These are phyloP conservation scores for Lupinus albus DNA, from an alignment of 306 rosid species.

Conservation along the genomic window DNA sequence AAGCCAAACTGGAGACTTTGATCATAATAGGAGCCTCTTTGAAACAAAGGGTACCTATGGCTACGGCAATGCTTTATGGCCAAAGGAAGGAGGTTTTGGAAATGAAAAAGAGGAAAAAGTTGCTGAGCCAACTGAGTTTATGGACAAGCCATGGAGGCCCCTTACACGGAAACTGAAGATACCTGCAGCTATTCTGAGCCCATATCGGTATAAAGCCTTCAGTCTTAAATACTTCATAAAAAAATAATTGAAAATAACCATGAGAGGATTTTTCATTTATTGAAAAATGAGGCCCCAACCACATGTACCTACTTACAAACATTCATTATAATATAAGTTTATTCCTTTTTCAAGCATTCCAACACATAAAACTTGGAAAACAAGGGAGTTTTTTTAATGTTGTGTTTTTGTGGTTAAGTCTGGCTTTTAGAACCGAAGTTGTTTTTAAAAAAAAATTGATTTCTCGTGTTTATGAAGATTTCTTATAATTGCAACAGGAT, in stretches of 20 bases:
- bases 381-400: background rate
- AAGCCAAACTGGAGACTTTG: conserved; percentile 91
- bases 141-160: conserved; percentile 86
- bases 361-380: background rate
- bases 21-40: conserved; percentile 87
- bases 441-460: background rate
- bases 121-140: conserved; percentile 68
- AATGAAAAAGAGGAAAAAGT: conserved; percentile 61
- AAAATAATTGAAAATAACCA: background rate
- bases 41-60: conserved; percentile 97
- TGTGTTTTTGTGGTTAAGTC: background rate
- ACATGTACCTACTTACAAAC: background rate
- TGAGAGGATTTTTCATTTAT: background rate
- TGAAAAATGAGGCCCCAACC: background rate
- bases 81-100: conserved; percentile 77
- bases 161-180: conserved; percentile 84
- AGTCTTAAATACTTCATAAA: background rate
- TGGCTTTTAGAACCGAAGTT: background rate
- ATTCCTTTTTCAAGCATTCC: conserved; percentile 22
- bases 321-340: background rate
- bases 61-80: conserved; percentile 94
- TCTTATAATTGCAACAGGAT: conserved; percentile 1
- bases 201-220: conserved; percentile 64
- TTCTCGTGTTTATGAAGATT: background rate
- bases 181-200: conserved; percentile 88